phyloP scores from a whole-genome alignment of 495 filamentous ascomycete genomes.

The Penicillium atrosanguineum region DNA sequence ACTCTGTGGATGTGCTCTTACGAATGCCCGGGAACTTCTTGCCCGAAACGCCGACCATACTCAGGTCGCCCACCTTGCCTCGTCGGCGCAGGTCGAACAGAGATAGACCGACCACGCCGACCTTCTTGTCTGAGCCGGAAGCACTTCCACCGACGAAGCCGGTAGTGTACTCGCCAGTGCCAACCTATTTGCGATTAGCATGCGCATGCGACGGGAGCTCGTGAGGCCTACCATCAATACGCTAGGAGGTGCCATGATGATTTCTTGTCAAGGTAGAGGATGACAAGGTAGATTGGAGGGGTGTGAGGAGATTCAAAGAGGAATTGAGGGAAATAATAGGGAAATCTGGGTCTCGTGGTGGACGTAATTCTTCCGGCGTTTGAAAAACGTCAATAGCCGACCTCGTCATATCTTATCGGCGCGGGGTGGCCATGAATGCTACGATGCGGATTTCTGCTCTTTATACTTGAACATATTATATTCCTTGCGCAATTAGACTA shows the following conservation, averaged over 20 bases:
- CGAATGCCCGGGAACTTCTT: slow-evolving; percentile 88
- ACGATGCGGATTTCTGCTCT: not conserved
- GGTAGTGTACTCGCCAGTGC: slow-evolving; percentile 95
- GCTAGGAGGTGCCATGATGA: slow-evolving; percentile 70
- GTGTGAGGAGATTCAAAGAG: not conserved
- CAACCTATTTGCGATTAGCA: slow-evolving; percentile 53
- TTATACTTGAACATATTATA: not conserved
- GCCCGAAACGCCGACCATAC: slow-evolving; percentile 88
- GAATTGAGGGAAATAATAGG: slow-evolving; percentile 12
- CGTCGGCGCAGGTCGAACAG: slow-evolving; percentile 86
- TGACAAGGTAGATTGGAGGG: not conserved
- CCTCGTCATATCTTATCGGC: slow-evolving; percentile 23
- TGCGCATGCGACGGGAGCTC: not conserved
- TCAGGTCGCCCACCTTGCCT: slow-evolving; percentile 80
- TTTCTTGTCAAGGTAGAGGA: not conserved
- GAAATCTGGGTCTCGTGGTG: slow-evolving; percentile 4
- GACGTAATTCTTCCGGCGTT: slow-evolving; percentile 32
- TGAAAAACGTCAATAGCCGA: slow-evolving; percentile 32
- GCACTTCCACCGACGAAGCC: slow-evolving; percentile 78
- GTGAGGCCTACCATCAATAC: slow-evolving; percentile 72
- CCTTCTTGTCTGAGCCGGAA: slow-evolving; percentile 85
- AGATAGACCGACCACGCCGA: slow-evolving; percentile 86
- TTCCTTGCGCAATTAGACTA: not conserved
- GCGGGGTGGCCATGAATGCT: not conserved
- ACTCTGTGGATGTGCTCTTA: slow-evolving; percentile 36